Evolutionary conservation across 2,329 filamentous ascomycete species (phyloP), one percentile per base, ranked within the genome.

Genomic region (Fusarium piperis): DNA sequence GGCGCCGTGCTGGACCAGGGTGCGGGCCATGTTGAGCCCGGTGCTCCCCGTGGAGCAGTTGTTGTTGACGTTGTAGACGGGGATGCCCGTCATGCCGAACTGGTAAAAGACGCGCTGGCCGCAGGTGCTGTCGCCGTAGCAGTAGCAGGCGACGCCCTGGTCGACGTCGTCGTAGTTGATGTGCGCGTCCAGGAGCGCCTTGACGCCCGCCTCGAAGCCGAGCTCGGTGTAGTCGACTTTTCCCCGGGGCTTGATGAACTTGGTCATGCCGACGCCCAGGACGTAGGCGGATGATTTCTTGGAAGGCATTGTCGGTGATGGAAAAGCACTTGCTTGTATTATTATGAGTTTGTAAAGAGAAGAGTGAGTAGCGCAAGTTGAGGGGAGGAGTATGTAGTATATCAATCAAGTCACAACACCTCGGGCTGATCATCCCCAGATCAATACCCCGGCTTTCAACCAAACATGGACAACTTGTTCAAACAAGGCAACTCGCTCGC

Each of bases 41-140:
- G 95, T 97, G 6, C 92, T 94, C n/a, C 95, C 96, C 0, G 95
- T 98, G 5, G 93, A 94, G 87, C 95, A 98, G 86, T 98, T 98
- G 88, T 98, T 98, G 89, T 98, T 98, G 79, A 97, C 94, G 79
- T 98, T 98, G 87, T 97, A 95, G 80, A 98, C 94, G 78, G 95
- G 95, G 76, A 98, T 98, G 78, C 92, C 88, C 46, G 95, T 98
- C 92, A 98, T 95, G 85, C 95, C 96, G 82, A 98, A 98, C 84
- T 98, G 95, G 85, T 98, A 98, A 84, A 98, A 98, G 78, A 98
- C 95, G 73, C 95, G 92, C 86, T 98, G 95, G 53, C 95, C 95
- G 83, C 93, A 96, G 62, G 95, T 97, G 71, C 91, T 94, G 85
- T 98, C 95, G 79, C 95, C 95, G 81, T 97, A 98, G 87, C 94